Percentiles rank a stretch among this genome's conserved stretches.
phyloP scores from a whole-genome alignment of 2,329 filamentous ascomycete species.

The Drechslerella coelobrocha region DNA sequence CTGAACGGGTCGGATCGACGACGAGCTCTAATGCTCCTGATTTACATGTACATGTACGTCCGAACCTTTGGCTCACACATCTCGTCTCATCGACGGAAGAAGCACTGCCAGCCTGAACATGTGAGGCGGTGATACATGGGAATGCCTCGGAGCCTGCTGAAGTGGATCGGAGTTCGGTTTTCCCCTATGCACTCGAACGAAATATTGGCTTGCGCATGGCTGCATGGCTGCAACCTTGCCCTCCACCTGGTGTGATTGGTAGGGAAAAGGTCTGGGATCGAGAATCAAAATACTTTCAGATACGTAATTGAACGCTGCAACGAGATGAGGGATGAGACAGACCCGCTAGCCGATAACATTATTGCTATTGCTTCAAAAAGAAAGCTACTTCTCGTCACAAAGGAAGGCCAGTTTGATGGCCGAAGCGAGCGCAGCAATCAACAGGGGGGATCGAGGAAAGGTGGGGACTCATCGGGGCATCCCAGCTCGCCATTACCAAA shows the following conservation, averaged over 20 bases:
- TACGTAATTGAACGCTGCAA: constrained; percentile 30
- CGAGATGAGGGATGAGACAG: constrained; percentile 31
- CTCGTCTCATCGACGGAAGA: neutral
- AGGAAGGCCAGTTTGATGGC: neutral
- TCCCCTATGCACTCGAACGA: neutral
- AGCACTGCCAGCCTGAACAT: neutral
- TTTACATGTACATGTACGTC: constrained; percentile 1
- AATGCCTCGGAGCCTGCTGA: constrained; percentile 4
- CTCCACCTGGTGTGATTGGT: constrained; percentile 29
- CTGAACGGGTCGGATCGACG: constrained; percentile 3
- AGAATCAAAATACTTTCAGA: constrained; percentile 5
- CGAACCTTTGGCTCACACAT: neutral
- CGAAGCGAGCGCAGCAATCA: neutral
- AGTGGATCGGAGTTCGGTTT: neutral
- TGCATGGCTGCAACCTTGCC: no score
- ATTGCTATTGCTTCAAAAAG: neutral
- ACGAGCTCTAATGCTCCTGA: constrained; percentile 23
- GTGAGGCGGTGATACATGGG: constrained; percentile 8
- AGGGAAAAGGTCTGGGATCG: constrained; percentile 29
- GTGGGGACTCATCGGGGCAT: constrained; percentile 4
- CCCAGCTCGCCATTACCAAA: constrained; percentile 2
- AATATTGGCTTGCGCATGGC: neutral
- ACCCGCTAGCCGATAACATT: constrained; percentile 39
- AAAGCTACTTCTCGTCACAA: neutral
- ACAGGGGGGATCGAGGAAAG: neutral